Percentiles rank a stretch among this genome's conserved stretches.
Conservation (phyloP, 805 yeast species). For the Sungouiozyma intestinalis region DNA sequence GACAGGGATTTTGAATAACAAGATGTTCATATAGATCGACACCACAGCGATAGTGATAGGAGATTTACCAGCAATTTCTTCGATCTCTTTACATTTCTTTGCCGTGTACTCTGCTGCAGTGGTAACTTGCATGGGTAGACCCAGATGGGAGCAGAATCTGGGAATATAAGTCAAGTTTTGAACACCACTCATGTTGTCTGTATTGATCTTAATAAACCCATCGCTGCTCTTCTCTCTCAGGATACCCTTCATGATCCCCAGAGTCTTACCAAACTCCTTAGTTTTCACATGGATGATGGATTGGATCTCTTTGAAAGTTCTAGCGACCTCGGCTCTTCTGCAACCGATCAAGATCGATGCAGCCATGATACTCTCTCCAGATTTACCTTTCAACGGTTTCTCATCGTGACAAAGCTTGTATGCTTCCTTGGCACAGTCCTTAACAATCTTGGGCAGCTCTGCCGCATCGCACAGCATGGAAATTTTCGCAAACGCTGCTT, state of each 20-base stretch:
- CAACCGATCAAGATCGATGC: conserved; percentile 93
- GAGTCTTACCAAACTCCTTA: conserved; percentile 88
- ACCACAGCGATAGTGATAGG: conserved; percentile 98
- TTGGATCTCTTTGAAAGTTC: conserved; percentile 93
- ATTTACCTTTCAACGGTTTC: conserved; percentile 74
- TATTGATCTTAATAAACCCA: conserved; percentile 31
- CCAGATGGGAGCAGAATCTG: conserved; percentile 92
- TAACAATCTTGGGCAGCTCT: conserved; percentile 87
- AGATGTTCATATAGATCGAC: conserved; percentile 85
- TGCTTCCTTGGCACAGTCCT: conserved; percentile 95
- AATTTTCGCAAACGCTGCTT: conserved; percentile 81
- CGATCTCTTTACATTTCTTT: conserved; percentile 77
- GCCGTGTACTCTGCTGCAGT: conserved; percentile 92
- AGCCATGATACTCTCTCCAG: conserved; percentile 91
- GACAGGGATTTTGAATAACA: conserved; percentile 71
- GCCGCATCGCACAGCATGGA: conserved; percentile 97
- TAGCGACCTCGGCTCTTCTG: conserved; percentile 83
- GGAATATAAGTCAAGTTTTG: conserved; percentile 94
- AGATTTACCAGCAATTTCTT: conserved; percentile 90
- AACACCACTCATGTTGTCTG: conserved; percentile 49
- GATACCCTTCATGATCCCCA: conserved; percentile 70
- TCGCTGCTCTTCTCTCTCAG: conserved; percentile 36
- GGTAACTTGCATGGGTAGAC: conserved; percentile 71
- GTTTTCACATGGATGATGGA: conserved; percentile 88
- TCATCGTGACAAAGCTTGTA: conserved; percentile 87